Evolutionary conservation across 192 early-diverging fungal species (phyloP), one percentile per base, ranked within the genome.

Genomic region (Diversispora eburnea): DNA sequence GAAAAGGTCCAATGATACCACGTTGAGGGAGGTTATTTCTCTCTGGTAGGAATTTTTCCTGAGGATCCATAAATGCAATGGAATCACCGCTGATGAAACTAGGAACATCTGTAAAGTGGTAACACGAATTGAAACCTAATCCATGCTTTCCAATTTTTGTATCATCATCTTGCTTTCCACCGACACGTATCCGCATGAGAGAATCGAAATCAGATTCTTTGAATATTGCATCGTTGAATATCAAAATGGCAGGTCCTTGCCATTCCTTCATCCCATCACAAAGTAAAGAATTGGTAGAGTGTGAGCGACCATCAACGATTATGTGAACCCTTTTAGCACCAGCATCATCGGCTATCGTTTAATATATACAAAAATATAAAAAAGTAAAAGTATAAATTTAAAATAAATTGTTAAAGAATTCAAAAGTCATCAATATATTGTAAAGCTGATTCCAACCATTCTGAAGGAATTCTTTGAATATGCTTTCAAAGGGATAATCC

Each of bases 181-280:
- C 76, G 5, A 51, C 71, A 48, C 60, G 55, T 4, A 77, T 10
- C 15, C 73, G 62, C 22, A 47, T 46, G 17, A 77, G 20, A 25
- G 61, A 56, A 47, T 63, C 13, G 8, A 77, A 77, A 43, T 65
- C 71, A 3, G 55, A 15, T 42, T 77, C 58, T 22, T 57, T 56
- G 42, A 77, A 77, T 45, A 51, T n/a, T 13, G 60, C 60, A 58
- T 77, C 70, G 54, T 77, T 77, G 52, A 65, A 77, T 7, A 77
- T 47, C 22, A 47, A 17, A 8, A 77, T 19, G 6, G 76, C 70
- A n/a, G 76, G 76, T n/a, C 76, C 76, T 62, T 77, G 76, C 47
- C 70, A 77, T 3, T 0, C 62, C 19, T 17, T 58, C 76, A 74
- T 77, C 3, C 22, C 8, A 20, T 58, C n/a, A 22, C 17, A 22